Base-by-base conservation (phyloP, 2,329 filamentous ascomycete genomes). In the Pseudocercospora pini-densiflorae region DNA sequence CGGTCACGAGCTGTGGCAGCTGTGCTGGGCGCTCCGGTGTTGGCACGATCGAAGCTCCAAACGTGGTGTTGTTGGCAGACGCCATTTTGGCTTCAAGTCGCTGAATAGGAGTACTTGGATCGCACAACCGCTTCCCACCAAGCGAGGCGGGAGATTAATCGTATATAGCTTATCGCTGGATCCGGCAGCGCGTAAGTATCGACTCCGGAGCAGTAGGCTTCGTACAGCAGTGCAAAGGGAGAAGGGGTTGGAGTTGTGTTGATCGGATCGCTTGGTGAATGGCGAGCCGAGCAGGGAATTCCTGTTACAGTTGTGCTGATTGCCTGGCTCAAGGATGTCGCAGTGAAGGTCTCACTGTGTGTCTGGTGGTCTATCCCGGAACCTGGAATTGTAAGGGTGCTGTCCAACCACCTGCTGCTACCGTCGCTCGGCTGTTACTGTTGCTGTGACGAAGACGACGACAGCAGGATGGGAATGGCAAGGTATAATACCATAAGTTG, bases 11-110 rank as follows among this genome's bases (percentile, higher is more conserved):
- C 4, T 74, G 74, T 62, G 77, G 75, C 47, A 73, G 68, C 59
- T 73, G 69, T 36, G 66, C 67, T 51, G 68, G 59, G 62, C 70
- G 70, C 16, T 68, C 65, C 16, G 29, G 31, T 24, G 64, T 58
- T 66, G 75, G 72, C 62, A 81, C 77, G 68, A 82, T 77, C 59
- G 77, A 77, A 63, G 79, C 81, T 53, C 81, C 81, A 69, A 83
- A 83, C 59, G 80, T 81, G 47, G 69, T 74, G 36, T 53, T 60
- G 66, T 53, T 62, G 66, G 63, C 53, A 51, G 66, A 65, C 21
- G 66, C 61, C 69, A 71, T 71, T 36, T 58, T 45, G 33, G 47
- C n/a, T 53, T 43, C 9, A 19, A 16, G 36, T 14, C 36, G 49
- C 14, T 29, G 49, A n/a, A 24, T 21, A 14, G 1, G 58, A 27